These are phyloP conservation scores for Aphanoascus verrucosus DNA, from an alignment of 2,329 filamentous ascomycete genomes.

Conservation along the genomic window DNA sequence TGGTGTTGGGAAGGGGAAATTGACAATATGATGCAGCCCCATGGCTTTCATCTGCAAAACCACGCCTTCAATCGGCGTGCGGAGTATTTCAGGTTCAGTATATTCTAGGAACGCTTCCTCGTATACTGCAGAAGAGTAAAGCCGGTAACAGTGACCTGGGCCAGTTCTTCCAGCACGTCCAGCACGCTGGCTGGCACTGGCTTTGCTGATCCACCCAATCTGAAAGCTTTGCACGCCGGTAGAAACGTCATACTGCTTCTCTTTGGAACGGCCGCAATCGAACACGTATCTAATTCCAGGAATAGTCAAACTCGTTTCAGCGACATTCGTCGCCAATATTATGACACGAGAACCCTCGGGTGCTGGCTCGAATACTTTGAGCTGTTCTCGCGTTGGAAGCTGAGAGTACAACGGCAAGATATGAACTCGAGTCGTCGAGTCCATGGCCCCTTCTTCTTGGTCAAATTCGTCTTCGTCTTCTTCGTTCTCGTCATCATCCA, in stretches of 20 bases:
- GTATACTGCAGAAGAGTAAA: constrained; percentile 91
- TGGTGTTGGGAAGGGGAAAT: constrained; percentile 92
- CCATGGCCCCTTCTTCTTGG: constrained; percentile 49
- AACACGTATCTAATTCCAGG: constrained; percentile 93
- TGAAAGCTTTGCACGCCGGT: constrained; percentile 94
- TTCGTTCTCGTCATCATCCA: constrained; percentile 43
- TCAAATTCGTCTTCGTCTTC: constrained; percentile 60
- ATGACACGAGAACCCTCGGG: constrained; percentile 76
- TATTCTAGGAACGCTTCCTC: constrained; percentile 78
- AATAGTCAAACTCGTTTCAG: constrained; percentile 93
- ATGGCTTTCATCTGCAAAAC: constrained; percentile 92
- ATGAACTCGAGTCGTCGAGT: constrained; percentile 61
- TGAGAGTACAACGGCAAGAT: constrained; percentile 91
- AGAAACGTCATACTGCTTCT: constrained; percentile 74
- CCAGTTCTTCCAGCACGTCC: constrained; percentile 93
- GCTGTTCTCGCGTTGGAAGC: constrained; percentile 78
- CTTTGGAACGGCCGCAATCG: constrained; percentile 84
- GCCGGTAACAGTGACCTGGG: constrained; percentile 85
- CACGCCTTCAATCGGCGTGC: constrained; percentile 85
- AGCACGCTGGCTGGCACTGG: constrained; percentile 79
- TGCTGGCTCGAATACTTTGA: constrained; percentile 75
- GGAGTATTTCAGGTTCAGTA: constrained; percentile 74
- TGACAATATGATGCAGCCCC: constrained; percentile 78
- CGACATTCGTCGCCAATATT: constrained; percentile 89
- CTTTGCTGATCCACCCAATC: constrained; percentile 94